These are phyloP conservation scores for Zoysia pacifica DNA, from an alignment of 176 grass and related monocot genomes.

Conservation along the genomic window DNA sequence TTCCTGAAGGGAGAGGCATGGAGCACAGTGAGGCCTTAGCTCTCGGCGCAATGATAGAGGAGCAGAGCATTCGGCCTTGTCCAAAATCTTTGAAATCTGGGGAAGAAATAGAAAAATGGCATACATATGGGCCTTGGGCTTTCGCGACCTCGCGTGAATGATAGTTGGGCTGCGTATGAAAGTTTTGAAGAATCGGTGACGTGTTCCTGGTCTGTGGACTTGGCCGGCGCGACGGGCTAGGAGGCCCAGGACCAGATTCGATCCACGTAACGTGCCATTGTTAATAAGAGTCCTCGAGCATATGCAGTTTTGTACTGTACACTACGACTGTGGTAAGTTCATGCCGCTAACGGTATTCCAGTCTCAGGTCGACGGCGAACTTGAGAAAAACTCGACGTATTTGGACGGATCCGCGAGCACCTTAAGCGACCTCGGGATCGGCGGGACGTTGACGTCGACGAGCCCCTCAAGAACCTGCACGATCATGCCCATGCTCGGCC, in stretches of 20 bases:
- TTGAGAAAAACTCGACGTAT: conserved; percentile 49
- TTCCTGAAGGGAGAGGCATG: too few relatives aligned
- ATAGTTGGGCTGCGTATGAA: too few relatives aligned
- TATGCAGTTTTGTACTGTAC: neutral
- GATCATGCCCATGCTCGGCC: conserved; percentile 41
- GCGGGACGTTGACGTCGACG: conserved; percentile 41
- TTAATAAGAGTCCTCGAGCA: too few relatives aligned
- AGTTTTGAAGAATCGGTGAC: too few relatives aligned
- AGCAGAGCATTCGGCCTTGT: conserved; percentile 8
- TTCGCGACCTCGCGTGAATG: neutral
- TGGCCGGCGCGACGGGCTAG: too few relatives aligned
- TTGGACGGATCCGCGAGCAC: conserved; percentile 42
- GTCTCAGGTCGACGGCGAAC: conserved; percentile 29
- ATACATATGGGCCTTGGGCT: neutral
- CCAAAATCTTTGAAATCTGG: neutral
- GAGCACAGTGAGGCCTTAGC: neutral
- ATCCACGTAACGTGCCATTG: too few relatives aligned
- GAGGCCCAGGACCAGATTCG: too few relatives aligned
- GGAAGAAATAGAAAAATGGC: neutral
- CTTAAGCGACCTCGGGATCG: conserved; percentile 48
- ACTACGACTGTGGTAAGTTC: neutral
- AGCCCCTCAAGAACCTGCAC: conserved; percentile 52
- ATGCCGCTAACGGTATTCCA: neutral
- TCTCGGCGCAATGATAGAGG: conserved; percentile 26
- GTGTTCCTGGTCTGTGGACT: too few relatives aligned